A percentile compares a stretch with the other conserved stretches of the same genome.
These are phyloP conservation scores for Lodderomyces orthopsilosis DNA, from an alignment of 1,139 yeast genomes.

Conservation along the genomic window DNA sequence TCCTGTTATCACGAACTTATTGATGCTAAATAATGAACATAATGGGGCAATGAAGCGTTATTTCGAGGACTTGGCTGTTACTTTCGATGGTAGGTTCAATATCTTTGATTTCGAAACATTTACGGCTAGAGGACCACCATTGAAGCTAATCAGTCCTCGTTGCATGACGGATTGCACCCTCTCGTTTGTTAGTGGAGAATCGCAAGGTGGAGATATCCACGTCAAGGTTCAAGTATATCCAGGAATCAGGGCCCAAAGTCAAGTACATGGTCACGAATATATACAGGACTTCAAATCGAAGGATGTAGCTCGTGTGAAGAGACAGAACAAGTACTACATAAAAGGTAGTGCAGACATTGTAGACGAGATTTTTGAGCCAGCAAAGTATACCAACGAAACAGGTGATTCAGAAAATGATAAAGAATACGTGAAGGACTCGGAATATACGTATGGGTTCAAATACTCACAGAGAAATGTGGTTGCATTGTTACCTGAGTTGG, in stretches of 20 bases:
- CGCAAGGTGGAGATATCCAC: constrained; percentile 13
- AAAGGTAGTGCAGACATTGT: constrained; percentile 11
- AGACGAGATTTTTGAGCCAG: constrained; percentile 7
- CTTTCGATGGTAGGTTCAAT: constrained; percentile 10
- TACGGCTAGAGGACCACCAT: constrained; percentile 20
- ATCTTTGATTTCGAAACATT: constrained; percentile 14
- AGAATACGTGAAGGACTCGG: constrained; percentile 1
- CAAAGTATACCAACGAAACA: constrained; percentile 11
- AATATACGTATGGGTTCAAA: constrained; percentile 46
- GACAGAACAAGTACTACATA: constrained; percentile 24
- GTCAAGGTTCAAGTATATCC: constrained; percentile 66
- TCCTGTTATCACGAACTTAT: constrained; percentile 24
- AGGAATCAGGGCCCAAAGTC: constrained; percentile 49
- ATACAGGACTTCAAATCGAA: constrained; percentile 16
- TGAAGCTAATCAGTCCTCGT: constrained; percentile 38
- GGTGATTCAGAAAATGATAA: constrained; percentile 15
- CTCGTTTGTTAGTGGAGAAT: constrained; percentile 29
- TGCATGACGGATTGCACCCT: constrained; percentile 36
- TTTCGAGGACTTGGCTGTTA: constrained; percentile 18
- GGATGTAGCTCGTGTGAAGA: constrained; percentile 16
- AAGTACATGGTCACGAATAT: constrained; percentile 32
- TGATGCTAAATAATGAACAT: constrained; percentile 28
- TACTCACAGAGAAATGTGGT: constrained; percentile 57
- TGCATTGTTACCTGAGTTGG: constrained; percentile 39
- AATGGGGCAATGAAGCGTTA: constrained; percentile 11